phyloP scores from a whole-genome alignment of 371 early-diverging fungal genomes.

The Chytridium lagenaria region DNA sequence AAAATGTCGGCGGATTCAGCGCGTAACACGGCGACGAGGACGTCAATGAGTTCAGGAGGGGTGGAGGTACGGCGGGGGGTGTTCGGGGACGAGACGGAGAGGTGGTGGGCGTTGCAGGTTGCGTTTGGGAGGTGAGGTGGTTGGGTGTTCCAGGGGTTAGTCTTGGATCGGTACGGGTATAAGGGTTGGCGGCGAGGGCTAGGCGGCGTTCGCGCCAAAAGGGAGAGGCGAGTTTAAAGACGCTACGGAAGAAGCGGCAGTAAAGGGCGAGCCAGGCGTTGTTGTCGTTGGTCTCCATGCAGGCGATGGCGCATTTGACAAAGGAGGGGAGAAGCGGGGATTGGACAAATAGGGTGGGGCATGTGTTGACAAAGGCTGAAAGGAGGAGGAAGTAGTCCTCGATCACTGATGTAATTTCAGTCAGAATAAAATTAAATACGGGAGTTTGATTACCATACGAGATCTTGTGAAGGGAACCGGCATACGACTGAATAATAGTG shows the following conservation, averaged over 20 bases:
- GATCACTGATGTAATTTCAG: constrained; percentile 36
- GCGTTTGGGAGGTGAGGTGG: not conserved
- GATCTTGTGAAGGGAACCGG: constrained; percentile 61
- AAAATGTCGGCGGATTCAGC: constrained; percentile 6
- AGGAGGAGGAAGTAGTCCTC: constrained; percentile 53
- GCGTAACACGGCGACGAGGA: constrained; percentile 12
- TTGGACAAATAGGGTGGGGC: constrained; percentile 63
- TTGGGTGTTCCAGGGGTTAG: not conserved
- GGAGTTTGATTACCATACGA: constrained; percentile 62
- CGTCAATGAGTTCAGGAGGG: not conserved
- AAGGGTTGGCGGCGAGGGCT: constrained; percentile 48
- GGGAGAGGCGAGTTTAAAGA: constrained; percentile 48
- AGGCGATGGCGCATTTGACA: constrained; percentile 69
- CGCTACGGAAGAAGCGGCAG: constrained; percentile 51
- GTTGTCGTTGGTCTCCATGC: constrained; percentile 65
- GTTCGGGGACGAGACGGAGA: constrained; percentile 1
- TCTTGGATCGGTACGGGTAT: not conserved
- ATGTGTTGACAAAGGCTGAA: constrained; percentile 47
- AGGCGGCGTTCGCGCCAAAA: constrained; percentile 36
- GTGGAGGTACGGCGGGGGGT: constrained; percentile 4
- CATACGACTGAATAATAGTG: constrained; percentile 53
- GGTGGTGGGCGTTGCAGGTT: constrained; percentile 6
- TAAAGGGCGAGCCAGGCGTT: constrained; percentile 68
- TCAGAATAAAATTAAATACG: constrained; percentile 14
- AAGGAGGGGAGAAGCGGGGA: constrained; percentile 63